Conservation (phyloP, 1,284 basidiomycete species). For the Takashimella tepidaria region DNA sequence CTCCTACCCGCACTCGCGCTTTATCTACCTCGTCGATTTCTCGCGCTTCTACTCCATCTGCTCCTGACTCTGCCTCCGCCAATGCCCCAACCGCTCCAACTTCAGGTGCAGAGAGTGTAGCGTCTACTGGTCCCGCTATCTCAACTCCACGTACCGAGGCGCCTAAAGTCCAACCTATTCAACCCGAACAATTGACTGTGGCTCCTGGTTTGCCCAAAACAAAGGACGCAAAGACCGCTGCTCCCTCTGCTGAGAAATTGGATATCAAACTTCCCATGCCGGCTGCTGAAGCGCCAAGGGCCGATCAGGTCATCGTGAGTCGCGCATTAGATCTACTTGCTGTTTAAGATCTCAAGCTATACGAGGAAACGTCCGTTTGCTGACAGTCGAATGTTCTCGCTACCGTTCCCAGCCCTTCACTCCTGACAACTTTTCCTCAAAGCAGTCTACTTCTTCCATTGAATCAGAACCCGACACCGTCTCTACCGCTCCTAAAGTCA, state of each 20-base stretch:
- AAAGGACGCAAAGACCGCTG: constrained; percentile 5
- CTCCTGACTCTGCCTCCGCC: constrained; percentile 1
- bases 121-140: constrained; percentile 22
- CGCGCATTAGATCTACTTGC: no score
- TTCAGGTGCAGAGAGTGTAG: constrained; percentile 13
- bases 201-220: constrained; percentile 40
- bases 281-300: not conserved
- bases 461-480: constrained; percentile 7
- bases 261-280: constrained; percentile 16
- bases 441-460: constrained; percentile 3
- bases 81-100: constrained; percentile 4
- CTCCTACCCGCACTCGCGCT: constrained; percentile 7
- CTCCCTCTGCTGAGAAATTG: constrained; percentile 4
- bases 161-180: constrained; percentile 18
- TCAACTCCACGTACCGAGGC: constrained; percentile 21
- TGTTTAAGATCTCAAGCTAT: no score
- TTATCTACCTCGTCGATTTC: constrained; percentile 3
- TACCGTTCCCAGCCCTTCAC: constrained; percentile 34
- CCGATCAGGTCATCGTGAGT: constrained; percentile 39
- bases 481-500: constrained; percentile 56
- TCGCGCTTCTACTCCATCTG: not conserved
- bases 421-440: constrained; percentile 41
- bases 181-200: constrained; percentile 23
- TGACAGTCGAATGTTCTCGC: not conserved
- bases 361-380: no score